A percentile compares a stretch with the other conserved stretches of the same genome.
Evolutionary conservation across 148 eudicot genomes (phyloP).

Genomic region (Cornus controversa): DNA sequence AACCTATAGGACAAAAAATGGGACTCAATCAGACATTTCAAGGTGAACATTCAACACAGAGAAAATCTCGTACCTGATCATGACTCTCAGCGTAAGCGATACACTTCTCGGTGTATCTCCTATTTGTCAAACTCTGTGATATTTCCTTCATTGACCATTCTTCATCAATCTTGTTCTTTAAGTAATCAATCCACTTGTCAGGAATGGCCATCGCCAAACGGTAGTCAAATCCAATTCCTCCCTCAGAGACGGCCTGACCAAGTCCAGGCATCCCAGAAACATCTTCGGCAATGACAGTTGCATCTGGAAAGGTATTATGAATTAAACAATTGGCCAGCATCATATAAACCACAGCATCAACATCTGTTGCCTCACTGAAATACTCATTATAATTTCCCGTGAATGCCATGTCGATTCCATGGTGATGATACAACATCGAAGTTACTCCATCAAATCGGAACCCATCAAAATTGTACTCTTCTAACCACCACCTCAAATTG

Average conservation of each 20-base stretch:
- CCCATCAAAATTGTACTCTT: constrained; percentile 89
- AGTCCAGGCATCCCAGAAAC: constrained; percentile 99
- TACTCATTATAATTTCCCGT: constrained; percentile 81
- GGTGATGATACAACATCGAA: constrained; percentile 96
- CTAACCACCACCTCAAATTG: constrained; percentile 94
- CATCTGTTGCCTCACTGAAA: constrained; percentile 84
- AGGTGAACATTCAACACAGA: background rate
- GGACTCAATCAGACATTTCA: background rate
- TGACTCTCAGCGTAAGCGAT: constrained; percentile 98
- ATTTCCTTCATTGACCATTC: constrained; percentile 90
- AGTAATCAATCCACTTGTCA: constrained; percentile 92
- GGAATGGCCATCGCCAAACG: constrained; percentile 98
- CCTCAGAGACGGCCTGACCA: constrained; percentile 76
- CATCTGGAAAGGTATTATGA: constrained; percentile 70
- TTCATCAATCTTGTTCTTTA: constrained; percentile 78
- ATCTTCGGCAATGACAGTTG: constrained; percentile 91
- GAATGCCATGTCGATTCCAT: constrained; percentile 79
- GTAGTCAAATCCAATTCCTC: constrained; percentile 91
- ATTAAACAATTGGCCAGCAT: constrained; percentile 84
- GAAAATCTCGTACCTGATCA: constrained; percentile 68
- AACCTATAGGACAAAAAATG: background rate
- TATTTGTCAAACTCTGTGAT: constrained; percentile 70
- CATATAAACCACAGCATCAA: constrained; percentile 88
- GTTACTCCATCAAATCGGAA: constrained; percentile 97
- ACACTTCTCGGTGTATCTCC: constrained; percentile 95